These are phyloP conservation scores for Heliamphora exappendiculata DNA, from an alignment of 148 eudicot species.

Conservation along the genomic window DNA sequence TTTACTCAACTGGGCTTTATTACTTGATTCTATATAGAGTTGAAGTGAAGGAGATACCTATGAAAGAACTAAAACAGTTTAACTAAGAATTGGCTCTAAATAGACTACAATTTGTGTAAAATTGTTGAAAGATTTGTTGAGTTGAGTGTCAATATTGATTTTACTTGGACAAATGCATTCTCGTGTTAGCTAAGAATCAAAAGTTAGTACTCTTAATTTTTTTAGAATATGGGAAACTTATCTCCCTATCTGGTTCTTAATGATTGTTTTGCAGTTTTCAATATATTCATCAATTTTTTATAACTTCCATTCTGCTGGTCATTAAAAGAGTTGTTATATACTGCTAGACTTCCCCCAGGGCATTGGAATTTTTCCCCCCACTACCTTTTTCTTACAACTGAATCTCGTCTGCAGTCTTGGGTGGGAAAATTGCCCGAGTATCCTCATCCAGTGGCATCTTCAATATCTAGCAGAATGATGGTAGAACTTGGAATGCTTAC, in stretches of 20 bases:
- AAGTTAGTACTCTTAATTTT: not conserved
- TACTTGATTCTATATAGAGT: not conserved
- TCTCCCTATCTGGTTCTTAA: not conserved
- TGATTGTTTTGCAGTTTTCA: not conserved
- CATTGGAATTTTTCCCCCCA: not conserved
- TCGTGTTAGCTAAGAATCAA: not conserved
- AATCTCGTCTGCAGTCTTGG: constrained; percentile 50
- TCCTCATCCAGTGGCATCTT: constrained; percentile 79
- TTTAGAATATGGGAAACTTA: not conserved
- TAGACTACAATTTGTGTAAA: not conserved
- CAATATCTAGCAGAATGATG: constrained; percentile 84
- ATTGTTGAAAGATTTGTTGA: not conserved
- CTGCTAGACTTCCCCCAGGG: not conserved
- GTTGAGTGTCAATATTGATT: not conserved
- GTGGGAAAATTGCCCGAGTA: constrained; percentile 60
- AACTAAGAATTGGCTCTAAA: not conserved
- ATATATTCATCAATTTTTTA: not conserved
- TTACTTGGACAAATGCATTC: not conserved
- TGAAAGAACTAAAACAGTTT: not conserved
- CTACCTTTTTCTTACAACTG: constrained; percentile 8
- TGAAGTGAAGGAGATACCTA: not conserved
- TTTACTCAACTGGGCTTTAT: not conserved
- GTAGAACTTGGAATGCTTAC: constrained; percentile 77
- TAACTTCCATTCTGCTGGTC: not conserved
- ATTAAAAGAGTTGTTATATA: not conserved